Base-by-base conservation (phyloP, 805 yeast species). In the Candida silvatica region DNA sequence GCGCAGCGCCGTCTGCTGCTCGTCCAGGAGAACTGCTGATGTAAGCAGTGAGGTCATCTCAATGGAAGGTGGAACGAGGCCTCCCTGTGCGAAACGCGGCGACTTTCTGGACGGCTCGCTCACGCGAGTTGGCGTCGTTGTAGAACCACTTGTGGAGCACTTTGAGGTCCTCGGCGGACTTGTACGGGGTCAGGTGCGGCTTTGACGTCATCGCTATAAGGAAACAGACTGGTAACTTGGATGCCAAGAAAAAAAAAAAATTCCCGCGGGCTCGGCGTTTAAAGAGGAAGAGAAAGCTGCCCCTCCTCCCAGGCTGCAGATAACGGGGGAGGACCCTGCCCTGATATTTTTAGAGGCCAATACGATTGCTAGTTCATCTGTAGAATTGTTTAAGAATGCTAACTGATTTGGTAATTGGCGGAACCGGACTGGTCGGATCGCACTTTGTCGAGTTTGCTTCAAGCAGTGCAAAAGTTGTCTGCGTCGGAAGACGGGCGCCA, bases 361-460 rank as follows among this genome's bases (percentile, higher is more conserved):
- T n/a, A n/a, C n/a, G n/a, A n/a, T n/a, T n/a, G n/a, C n/a, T 16
- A 5, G 24, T 20, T 4, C 3, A 14, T 5, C 24, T 15, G 8
- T 29, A n/a, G 14, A 19, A 19, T 9, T 23, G 9, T 9, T 23
- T 23, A 9, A n/a, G 12, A 24, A 30, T 6, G 6, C 38, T 39
- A 41, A 41, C 50, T 16, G 32, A 32, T 35, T 58, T 70, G 29
- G 48, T 68, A 12, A 54, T 83, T 29, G 95, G 95, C 2, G 69
- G 87, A 20, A 85, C 95, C 1, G 95, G 95, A 2, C 59, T 84
- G 16, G 78, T 80, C 37, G 96, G 95, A 6, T 46, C 64, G 17
- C 66, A 61, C 17, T 67, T 83, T 39, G 51, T 83, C 36, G 67
- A 63, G 36, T 56, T 56, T 18, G 71, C 73, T 3, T 39, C 59